Percentiles rank a stretch among this genome's conserved stretches.
Evolutionary conservation across 768 basidiomycete genomes (phyloP).

Genomic region (Lentinus tigrinus): DNA sequence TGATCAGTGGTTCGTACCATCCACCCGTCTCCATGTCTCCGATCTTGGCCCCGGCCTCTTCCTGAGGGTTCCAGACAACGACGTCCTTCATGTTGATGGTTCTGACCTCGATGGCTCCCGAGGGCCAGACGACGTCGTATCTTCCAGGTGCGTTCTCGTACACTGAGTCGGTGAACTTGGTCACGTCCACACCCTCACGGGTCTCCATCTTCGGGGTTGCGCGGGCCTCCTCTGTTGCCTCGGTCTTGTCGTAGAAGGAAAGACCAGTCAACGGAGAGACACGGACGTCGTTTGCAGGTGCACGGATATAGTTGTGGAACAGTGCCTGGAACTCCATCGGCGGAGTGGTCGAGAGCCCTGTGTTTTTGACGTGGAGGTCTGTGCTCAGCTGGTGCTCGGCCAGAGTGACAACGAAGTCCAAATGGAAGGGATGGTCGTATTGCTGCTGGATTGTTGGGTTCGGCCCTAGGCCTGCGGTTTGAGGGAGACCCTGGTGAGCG

Average conservation of each 20-base stretch:
- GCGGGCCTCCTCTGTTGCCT: constrained; percentile 49
- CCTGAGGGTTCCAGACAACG: constrained; percentile 94
- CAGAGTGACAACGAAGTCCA: constrained; percentile 82
- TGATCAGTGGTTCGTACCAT: constrained; percentile 52
- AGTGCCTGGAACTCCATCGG: constrained; percentile 86
- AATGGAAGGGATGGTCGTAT: constrained; percentile 66
- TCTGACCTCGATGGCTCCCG: constrained; percentile 52
- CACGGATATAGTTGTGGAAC: constrained; percentile 86
- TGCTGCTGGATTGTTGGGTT: constrained; percentile 53
- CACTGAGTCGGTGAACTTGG: constrained; percentile 67
- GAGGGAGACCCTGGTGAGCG: not conserved
- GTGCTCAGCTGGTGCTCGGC: constrained; percentile 71
- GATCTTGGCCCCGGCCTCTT: constrained; percentile 65
- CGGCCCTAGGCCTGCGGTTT: constrained; percentile 58
- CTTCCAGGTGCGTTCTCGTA: constrained; percentile 62
- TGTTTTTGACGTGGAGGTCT: constrained; percentile 78
- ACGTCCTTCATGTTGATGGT: constrained; percentile 67
- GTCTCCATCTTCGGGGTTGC: constrained; percentile 53
- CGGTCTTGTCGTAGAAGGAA: constrained; percentile 81
- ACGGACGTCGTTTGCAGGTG: constrained; percentile 56
- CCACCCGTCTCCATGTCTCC: constrained; percentile 89
- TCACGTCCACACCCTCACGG: constrained; percentile 66
- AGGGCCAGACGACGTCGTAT: constrained; percentile 62
- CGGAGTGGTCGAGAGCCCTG: constrained; percentile 44
- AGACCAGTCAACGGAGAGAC: constrained; percentile 65